phyloP scores from a whole-genome alignment of 2,329 filamentous ascomycete genomes.

The Fusarium torulosum region DNA sequence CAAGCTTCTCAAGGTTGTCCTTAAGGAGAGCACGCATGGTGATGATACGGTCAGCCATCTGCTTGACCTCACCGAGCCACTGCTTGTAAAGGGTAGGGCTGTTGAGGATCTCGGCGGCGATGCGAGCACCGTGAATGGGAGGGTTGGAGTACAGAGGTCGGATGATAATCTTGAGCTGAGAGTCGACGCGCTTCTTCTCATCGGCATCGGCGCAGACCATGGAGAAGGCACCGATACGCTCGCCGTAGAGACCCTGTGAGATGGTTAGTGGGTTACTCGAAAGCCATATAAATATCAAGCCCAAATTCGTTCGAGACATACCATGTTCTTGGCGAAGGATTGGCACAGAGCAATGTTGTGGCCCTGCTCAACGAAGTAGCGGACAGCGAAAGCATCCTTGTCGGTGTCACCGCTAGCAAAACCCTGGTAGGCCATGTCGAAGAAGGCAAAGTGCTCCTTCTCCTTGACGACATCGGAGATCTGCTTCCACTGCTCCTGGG shows the following conservation, averaged over 20 bases:
- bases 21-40: conserved; percentile 95
- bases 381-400: conserved; percentile 92
- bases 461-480: conserved; percentile 89
- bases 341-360: conserved; percentile 90
- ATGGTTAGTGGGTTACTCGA: conserved; percentile 18
- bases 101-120: conserved; percentile 93
- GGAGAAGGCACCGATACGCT: conserved; percentile 97
- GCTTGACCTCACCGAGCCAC: conserved; percentile 97
- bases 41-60: conserved; percentile 99
- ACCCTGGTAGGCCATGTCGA: conserved; percentile 99
- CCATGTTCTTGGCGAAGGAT: conserved; percentile 99
- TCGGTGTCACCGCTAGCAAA: conserved; percentile 94
- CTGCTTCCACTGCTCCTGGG: conserved; percentile 89
- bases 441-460: conserved; percentile 92
- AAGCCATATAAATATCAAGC: neutral
- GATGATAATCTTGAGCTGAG: conserved; percentile 97
- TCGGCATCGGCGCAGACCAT: conserved; percentile 86
- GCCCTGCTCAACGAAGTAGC: conserved; percentile 93
- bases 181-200: conserved; percentile 96
- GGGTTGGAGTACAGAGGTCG: conserved; percentile 99
- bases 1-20: conserved; percentile 93
- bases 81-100: conserved; percentile 86
- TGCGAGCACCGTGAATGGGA: conserved; percentile 93
- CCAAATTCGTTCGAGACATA: conserved; percentile 53
- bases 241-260: conserved; percentile 89